Evolutionary conservation across 768 basidiomycete genomes (phyloP).

Genomic region (Hydnum rufescens): DNA sequence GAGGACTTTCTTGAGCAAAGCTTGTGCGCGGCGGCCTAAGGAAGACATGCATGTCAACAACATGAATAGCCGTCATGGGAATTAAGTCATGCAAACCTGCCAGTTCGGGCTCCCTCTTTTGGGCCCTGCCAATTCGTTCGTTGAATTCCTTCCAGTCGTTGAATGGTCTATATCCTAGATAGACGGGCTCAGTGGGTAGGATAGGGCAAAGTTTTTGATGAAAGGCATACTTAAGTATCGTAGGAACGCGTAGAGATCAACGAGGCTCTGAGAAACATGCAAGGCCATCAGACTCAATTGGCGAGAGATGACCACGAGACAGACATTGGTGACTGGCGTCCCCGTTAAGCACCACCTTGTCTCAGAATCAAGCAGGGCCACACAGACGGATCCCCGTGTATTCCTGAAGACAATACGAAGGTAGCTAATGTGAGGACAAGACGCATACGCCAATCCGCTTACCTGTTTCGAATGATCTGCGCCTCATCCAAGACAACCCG

Average conservation of each 20-base stretch:
- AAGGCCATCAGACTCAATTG: conserved; percentile 1
- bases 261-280: conserved; percentile 19
- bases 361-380: conserved; percentile 39
- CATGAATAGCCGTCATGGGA: background rate
- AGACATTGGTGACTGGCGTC: conserved; percentile 53
- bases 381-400: conserved; percentile 37
- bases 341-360: conserved; percentile 69
- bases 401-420: conserved; percentile 17
- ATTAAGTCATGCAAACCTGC: conserved; percentile 30
- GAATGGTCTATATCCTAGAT: conserved; percentile 25
- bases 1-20: conserved; percentile 42
- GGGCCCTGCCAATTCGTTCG: conserved; percentile 24
- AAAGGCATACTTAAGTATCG: conserved; percentile 20
- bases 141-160: conserved; percentile 49
- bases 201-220: background rate
- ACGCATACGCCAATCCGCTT: background rate
- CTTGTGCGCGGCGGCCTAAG: conserved; percentile 40
- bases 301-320: conserved; percentile 10
- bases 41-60: background rate
- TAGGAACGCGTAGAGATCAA: conserved; percentile 50
- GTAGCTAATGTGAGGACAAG: background rate
- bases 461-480: conserved; percentile 44
- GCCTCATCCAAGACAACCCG: conserved; percentile 64
- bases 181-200: background rate
- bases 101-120: conserved; percentile 35